Evolutionary conservation across 1,284 basidiomycete genomes (phyloP), one percentile per base, ranked within the genome.

Genomic region (Trametes pubescens): DNA sequence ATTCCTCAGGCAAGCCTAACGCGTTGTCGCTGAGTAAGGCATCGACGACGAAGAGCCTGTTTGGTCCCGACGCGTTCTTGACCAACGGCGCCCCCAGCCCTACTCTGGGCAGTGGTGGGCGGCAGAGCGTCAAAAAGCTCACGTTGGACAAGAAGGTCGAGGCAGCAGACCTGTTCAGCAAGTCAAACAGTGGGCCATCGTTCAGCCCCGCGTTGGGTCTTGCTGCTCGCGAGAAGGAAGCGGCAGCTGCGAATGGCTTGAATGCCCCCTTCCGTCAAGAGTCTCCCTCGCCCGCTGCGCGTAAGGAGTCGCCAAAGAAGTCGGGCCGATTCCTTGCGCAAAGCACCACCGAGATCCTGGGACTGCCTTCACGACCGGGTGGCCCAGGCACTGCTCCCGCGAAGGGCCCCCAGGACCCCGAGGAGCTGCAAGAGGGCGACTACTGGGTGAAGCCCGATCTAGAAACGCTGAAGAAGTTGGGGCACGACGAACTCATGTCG

Each of bases 51-150:
- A 80, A 78, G 70, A 78, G 77, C 35, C 75, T 81, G 22, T 73
- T 83, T 35, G 81, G 80, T 5, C 79, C 87, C 13, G 89, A 90
- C 59, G 74, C 79, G 7, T 82, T 88, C 67, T 66, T 87, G 32
- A 74, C 69, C 51, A 82, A 82, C 26, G 83, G 84, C 37, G 90
- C 79, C 71, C 86, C 88, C 29, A 93, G 92, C 81, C 78, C 95
- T 74, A 80, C 89, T 72, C 74, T 92, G 53, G 82, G 91, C 70
- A 88, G 86, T 64, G 87, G 88, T n/a, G 79, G 80, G 24, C 85
- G 92, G 44, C 88, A 91, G 62, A 98, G 94, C 75, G 94, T 98
- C 66, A 99, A 99, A 84, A 97, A 98, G 76, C 86, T 99, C 59
- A 91, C 96, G 44, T 79, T 99, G 61, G 92, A 96, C 73, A 93